phyloP scores from a whole-genome alignment of 1,284 basidiomycete genomes.

The Trametes polyzona region DNA sequence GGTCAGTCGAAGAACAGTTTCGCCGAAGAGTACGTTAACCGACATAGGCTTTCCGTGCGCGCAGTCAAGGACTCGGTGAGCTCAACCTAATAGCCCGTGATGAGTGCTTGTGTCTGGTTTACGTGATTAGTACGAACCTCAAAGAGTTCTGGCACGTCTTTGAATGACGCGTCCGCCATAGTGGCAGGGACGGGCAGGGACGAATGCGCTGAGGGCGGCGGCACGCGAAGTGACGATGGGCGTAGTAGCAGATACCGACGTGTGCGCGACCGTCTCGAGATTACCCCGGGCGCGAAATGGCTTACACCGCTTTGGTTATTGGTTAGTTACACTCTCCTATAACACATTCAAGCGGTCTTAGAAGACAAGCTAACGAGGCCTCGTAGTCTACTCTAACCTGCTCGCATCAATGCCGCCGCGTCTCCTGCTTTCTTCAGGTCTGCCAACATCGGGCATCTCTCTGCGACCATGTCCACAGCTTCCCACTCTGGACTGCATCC shows the following conservation, averaged over 20 bases:
- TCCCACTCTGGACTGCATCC: background rate
- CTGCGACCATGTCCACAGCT: background rate
- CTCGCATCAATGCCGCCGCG: too few relatives aligned
- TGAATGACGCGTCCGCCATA: slow-evolving; percentile 48
- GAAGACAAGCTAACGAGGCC: too few relatives aligned
- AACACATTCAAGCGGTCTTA: background rate
- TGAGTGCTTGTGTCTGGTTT: slow-evolving; percentile 1
- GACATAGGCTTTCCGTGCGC: slow-evolving; percentile 91
- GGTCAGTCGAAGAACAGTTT: slow-evolving; percentile 14
- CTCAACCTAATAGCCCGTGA: slow-evolving; percentile 79
- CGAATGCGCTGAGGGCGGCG: background rate
- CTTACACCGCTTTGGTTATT: slow-evolving; percentile 15
- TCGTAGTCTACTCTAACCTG: too few relatives aligned
- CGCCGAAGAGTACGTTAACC: slow-evolving; percentile 37
- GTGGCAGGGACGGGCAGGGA: slow-evolving; percentile 2
- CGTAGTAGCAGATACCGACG: slow-evolving; percentile 17
- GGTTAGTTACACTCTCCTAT: background rate
- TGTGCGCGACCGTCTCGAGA: slow-evolving; percentile 15
- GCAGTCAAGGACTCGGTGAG: slow-evolving; percentile 90
- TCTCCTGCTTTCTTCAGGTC: too few relatives aligned
- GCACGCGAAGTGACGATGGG: slow-evolving; percentile 4
- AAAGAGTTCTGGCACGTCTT: slow-evolving; percentile 72
- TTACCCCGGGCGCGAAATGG: slow-evolving; percentile 3
- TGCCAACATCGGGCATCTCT: background rate
- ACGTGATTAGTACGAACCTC: slow-evolving; percentile 48